Evolutionary conservation across 805 yeast species (phyloP).

Genomic region (Hanseniaspora osmophila): DNA sequence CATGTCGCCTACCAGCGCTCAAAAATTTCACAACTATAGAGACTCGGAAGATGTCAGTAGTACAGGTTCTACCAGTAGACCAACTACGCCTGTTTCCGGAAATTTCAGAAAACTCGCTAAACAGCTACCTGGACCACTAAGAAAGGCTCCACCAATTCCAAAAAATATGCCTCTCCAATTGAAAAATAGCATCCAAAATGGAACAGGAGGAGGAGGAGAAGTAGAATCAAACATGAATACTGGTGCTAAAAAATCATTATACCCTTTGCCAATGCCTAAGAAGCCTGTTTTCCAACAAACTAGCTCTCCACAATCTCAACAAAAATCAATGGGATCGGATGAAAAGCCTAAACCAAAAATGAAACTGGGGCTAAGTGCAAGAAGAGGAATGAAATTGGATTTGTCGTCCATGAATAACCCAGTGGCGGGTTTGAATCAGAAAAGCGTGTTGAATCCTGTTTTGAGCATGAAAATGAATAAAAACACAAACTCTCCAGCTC

Average conservation of each 20-base stretch:
- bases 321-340: constrained; percentile 23
- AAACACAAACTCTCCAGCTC: constrained; percentile 9
- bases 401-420: constrained; percentile 3
- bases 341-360: constrained; percentile 50
- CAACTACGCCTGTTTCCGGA: not conserved
- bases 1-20: not conserved
- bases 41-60: not conserved
- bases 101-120: not conserved
- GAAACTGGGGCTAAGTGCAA: constrained; percentile 70
- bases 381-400: constrained; percentile 65
- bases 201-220: too few species aligned
- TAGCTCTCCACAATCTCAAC: not conserved
- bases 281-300: not conserved
- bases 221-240: too few species aligned
- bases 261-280: not conserved
- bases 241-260: not conserved
- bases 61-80: not conserved
- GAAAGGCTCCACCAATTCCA: constrained; percentile 5
- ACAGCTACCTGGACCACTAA: not conserved
- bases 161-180: not conserved
- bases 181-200: not conserved
- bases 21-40: not conserved
- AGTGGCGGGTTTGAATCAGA: constrained; percentile 6
- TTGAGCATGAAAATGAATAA: constrained; percentile 2
- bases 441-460: constrained; percentile 5